These are phyloP conservation scores for Colletotrichum chlorophyti DNA, from an alignment of 2,329 filamentous ascomycete species.

Conservation along the genomic window DNA sequence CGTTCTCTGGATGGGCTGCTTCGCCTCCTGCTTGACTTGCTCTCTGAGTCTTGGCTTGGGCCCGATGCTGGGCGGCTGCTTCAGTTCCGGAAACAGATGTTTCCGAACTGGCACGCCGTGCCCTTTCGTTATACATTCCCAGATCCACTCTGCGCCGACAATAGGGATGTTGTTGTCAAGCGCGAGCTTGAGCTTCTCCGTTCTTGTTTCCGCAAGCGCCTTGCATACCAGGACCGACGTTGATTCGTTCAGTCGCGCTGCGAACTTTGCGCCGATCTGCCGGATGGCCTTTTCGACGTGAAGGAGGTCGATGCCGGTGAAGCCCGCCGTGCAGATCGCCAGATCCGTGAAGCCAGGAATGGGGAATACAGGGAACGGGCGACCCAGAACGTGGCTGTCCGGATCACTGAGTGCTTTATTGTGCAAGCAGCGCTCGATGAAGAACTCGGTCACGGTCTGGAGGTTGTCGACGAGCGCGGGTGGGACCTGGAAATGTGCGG, in stretches of 20 bases:
- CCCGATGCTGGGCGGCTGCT: slow-evolving; percentile 4
- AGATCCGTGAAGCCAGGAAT: slow-evolving; percentile 74
- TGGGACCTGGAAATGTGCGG: slow-evolving; percentile 47
- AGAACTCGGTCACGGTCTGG: slow-evolving; percentile 82
- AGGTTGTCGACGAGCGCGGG: slow-evolving; percentile 47
- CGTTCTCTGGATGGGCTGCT: slow-evolving; percentile 22
- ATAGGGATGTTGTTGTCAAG: slow-evolving; percentile 78
- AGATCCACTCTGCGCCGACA: slow-evolving; percentile 85
- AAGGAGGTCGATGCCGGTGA: slow-evolving; percentile 82
- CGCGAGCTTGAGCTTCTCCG: slow-evolving; percentile 82
- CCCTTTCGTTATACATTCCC: slow-evolving; percentile 74
- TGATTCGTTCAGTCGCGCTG: slow-evolving; percentile 75
- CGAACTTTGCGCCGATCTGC: slow-evolving; percentile 81
- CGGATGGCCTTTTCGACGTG: slow-evolving; percentile 81
- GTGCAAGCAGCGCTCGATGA: slow-evolving; percentile 87
- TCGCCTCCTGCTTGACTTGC: not conserved
- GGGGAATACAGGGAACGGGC: slow-evolving; percentile 75
- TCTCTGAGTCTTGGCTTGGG: slow-evolving; percentile 14
- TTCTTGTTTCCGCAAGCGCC: slow-evolving; percentile 60
- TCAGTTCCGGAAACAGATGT: slow-evolving; percentile 56
- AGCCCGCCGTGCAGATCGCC: slow-evolving; percentile 80
- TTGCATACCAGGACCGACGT: slow-evolving; percentile 83
- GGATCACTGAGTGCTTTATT: slow-evolving; percentile 76
- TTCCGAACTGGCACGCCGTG: slow-evolving; percentile 51
- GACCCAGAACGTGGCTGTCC: slow-evolving; percentile 73